Conservation (phyloP, 2,329 filamentous ascomycete species). For the Cadophora luteo-olivacea region DNA sequence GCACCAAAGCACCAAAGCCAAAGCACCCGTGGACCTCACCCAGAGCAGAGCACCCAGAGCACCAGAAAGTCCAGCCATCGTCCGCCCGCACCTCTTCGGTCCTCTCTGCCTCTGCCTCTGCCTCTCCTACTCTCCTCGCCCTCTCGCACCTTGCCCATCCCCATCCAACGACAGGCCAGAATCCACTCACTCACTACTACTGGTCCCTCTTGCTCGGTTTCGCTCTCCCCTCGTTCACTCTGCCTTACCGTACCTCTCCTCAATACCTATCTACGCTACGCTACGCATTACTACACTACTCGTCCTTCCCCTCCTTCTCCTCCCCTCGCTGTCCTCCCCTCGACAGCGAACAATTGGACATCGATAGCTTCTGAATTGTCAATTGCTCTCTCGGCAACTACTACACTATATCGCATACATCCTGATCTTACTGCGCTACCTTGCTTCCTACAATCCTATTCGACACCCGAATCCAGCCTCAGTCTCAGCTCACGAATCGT, state of each 20-base stretch:
- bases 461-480: conserved; percentile 12
- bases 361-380: conserved; percentile 16
- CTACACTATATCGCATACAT: background rate
- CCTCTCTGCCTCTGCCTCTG: background rate
- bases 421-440: background rate
- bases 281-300: background rate
- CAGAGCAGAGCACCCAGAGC: background rate
- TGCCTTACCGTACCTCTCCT: conserved; percentile 9
- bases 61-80: background rate
- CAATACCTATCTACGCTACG: background rate
- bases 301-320: conserved; percentile 1
- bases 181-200: background rate
- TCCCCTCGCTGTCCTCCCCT: conserved; percentile 13
- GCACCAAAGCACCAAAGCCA: too few species aligned
- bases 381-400: background rate
- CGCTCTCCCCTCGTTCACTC: background rate
- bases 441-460: background rate
- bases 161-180: background rate
- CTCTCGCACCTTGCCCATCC: background rate
- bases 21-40: too few species aligned
- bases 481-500: background rate
- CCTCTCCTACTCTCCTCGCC: background rate
- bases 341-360: conserved; percentile 1
- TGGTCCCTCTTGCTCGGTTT: background rate
- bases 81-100: background rate